Percentiles rank a stretch among this genome's conserved stretches.
These are phyloP conservation scores for Quillaja saponaria DNA, from an alignment of 306 rosid genomes.

Conservation along the genomic window DNA sequence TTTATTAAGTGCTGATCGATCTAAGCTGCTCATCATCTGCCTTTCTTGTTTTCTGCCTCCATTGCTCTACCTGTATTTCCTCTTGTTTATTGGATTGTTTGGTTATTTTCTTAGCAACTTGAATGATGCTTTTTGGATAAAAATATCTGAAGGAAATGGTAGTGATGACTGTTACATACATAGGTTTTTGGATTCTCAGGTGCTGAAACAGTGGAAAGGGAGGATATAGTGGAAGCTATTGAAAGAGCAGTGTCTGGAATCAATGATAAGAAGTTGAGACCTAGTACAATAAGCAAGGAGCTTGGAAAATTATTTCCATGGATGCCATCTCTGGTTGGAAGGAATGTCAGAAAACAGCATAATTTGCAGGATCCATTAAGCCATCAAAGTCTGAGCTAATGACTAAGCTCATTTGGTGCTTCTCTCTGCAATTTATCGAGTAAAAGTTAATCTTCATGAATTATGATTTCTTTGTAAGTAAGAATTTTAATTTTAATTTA, in stretches of 20 bases:
- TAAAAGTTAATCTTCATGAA: no score
- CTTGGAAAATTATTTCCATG: slow-evolving; percentile 80
- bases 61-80: background rate
- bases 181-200: slow-evolving; percentile 47
- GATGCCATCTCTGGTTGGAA: slow-evolving; percentile 78
- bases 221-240: slow-evolving; percentile 88
- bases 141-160: slow-evolving; percentile 5
- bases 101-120: slow-evolving; percentile 9
- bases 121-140: slow-evolving; percentile 5
- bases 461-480: background rate
- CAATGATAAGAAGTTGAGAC: slow-evolving; percentile 56
- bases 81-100: background rate
- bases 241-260: slow-evolving; percentile 94
- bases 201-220: slow-evolving; percentile 74
- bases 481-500: background rate
- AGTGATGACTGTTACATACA: background rate
- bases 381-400: slow-evolving; percentile 75
- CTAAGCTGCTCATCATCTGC: slow-evolving; percentile 4
- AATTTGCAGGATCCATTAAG: slow-evolving; percentile 69
- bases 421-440: no score
- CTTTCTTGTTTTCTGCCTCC: background rate
- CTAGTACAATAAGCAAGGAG: slow-evolving; percentile 65
- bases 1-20: background rate
- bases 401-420: no score
- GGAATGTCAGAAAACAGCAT: slow-evolving; percentile 49